These are phyloP conservation scores for Vaccinium corymbosum DNA, from an alignment of 148 eudicot species.

Conservation along the genomic window DNA sequence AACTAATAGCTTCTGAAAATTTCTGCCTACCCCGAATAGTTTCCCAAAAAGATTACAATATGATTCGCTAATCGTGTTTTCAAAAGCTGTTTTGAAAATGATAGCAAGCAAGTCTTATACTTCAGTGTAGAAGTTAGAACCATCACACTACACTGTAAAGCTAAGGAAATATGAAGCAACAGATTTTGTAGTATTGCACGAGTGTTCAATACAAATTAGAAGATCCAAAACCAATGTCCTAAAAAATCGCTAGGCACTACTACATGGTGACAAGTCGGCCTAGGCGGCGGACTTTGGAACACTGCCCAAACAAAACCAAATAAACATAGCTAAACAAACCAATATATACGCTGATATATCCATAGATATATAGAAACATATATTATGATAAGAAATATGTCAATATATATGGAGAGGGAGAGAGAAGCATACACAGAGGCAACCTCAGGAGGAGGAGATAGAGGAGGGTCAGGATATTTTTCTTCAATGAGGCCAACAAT, in stretches of 20 bases:
- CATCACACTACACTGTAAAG: neutral
- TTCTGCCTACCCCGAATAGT: neutral
- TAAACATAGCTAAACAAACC: neutral
- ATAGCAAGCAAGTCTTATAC: neutral
- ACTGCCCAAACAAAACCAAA: no score
- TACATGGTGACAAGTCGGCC: no score
- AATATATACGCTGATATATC: neutral
- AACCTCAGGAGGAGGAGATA: constrained; percentile 50
- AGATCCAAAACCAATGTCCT: neutral
- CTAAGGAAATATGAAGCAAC: neutral
- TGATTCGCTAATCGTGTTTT: neutral
- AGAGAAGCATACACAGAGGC: constrained; percentile 52
- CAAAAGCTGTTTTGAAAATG: neutral
- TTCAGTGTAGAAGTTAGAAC: neutral
- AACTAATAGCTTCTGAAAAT: neutral
- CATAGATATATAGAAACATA: neutral
- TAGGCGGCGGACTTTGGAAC: no score
- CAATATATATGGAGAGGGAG: constrained; percentile 12
- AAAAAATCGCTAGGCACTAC: no score
- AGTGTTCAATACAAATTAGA: neutral
- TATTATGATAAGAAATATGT: no score
- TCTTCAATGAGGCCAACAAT: constrained; percentile 68
- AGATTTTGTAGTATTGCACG: neutral
- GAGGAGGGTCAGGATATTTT: constrained; percentile 62
- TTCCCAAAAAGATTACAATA: neutral